These are phyloP conservation scores for Globisporangium cylindrosporum DNA, from an alignment of 352 stramenopile genomes.

Conservation along the genomic window DNA sequence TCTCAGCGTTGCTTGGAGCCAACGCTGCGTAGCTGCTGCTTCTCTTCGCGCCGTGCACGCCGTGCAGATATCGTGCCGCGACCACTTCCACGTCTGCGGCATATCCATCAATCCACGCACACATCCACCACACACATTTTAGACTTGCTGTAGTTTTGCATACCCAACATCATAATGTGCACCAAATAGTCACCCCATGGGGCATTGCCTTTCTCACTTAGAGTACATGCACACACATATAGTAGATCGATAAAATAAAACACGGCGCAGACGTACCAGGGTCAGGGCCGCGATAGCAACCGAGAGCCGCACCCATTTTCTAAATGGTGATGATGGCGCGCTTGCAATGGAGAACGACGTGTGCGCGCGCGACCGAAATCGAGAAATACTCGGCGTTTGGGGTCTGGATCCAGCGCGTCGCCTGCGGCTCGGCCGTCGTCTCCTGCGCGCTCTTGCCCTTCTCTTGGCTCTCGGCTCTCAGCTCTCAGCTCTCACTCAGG, in stretches of 20 bases:
- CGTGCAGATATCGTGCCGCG: constrained; percentile 1
- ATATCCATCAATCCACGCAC: neutral
- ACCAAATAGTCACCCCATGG: neutral
- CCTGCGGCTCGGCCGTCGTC: neutral
- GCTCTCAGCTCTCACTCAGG: neutral
- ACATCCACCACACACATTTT: neutral
- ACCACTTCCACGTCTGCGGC: constrained; percentile 20
- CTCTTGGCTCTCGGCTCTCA: neutral
- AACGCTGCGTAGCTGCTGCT: constrained; percentile 9
- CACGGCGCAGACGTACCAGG: constrained; percentile 10
- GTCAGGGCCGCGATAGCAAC: constrained; percentile 40
- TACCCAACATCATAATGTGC: neutral
- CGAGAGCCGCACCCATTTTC: constrained; percentile 56
- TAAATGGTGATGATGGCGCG: neutral
- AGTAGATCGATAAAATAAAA: neutral
- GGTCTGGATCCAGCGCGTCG: neutral
- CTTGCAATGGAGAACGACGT: neutral
- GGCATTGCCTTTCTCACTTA: neutral
- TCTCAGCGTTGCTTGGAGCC: constrained; percentile 16
- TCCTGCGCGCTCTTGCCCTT: neutral
- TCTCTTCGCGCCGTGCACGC: constrained; percentile 11
- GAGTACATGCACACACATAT: too few species aligned
- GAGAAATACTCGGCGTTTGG: constrained; percentile 1
- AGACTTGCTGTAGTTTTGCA: neutral
- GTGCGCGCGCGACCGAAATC: neutral